phyloP scores from a whole-genome alignment of 345 rosid genomes.

The Eucalyptus camaldulensis region DNA sequence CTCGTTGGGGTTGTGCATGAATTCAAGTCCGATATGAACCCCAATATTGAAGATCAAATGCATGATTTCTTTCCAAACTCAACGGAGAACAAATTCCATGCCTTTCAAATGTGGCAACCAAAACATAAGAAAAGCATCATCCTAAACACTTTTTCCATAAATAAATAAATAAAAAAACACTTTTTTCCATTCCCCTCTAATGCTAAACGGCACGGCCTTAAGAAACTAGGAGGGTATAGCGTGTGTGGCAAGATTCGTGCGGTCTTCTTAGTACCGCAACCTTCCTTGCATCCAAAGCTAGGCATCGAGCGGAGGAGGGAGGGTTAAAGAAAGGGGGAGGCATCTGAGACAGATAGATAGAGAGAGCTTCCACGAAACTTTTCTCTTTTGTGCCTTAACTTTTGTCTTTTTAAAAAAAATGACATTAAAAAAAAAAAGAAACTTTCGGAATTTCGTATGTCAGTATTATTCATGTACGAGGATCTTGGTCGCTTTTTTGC shows the following conservation, averaged over 20 bases:
- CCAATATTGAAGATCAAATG: accelerated
- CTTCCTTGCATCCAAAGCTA: neutral
- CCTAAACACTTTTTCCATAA: neutral
- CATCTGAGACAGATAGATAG: neutral
- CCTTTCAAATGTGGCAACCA: neutral
- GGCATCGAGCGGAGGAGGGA: neutral
- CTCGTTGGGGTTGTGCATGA: accelerated
- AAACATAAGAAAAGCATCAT: neutral
- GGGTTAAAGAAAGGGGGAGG: neutral
- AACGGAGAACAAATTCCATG: neutral
- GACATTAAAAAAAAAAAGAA: neutral
- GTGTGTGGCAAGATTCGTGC: neutral
- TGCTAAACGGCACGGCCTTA: neutral
- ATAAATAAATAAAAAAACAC: neutral
- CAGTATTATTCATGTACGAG: neutral
- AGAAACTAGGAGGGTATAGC: neutral
- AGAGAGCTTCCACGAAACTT: neutral
- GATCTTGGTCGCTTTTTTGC: neutral
- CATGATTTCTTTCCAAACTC: neutral
- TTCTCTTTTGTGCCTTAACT: neutral
- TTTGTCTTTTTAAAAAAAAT: neutral
- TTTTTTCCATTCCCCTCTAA: neutral
- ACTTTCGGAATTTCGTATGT: neutral
- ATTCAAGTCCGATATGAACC: neutral
- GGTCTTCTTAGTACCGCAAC: neutral